A percentile compares a stretch with the other conserved stretches of the same genome.
Conservation (phyloP, 2,329 filamentous ascomycete genomes). For the Botrytis squamosa region DNA sequence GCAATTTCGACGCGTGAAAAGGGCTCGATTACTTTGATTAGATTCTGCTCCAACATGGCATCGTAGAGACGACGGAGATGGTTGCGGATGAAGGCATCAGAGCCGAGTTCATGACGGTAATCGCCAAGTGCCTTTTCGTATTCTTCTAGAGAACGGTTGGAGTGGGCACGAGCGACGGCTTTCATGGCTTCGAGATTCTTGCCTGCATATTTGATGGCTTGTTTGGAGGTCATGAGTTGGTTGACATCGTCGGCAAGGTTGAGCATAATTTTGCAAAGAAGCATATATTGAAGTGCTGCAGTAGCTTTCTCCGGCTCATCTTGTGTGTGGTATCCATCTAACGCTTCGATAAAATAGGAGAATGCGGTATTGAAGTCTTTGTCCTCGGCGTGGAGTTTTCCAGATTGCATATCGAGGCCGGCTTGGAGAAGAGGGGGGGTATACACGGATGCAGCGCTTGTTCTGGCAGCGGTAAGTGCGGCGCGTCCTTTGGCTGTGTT, state of each 20-base stretch:
- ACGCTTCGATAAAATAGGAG: constrained; percentile 98
- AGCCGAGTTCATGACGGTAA: constrained; percentile 90
- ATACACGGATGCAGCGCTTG: constrained; percentile 94
- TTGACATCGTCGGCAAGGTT: constrained; percentile 96
- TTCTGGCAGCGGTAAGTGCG: constrained; percentile 89
- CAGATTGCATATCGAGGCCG: constrained; percentile 97
- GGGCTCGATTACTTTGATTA: constrained; percentile 99
- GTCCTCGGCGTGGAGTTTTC: constrained; percentile 97
- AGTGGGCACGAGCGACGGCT: constrained; percentile 91
- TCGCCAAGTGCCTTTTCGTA: constrained; percentile 90
- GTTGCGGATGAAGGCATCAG: constrained; percentile 94
- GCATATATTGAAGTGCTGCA: constrained; percentile 98
- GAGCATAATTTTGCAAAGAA: constrained; percentile 99
- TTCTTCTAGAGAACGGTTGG: constrained; percentile 92
- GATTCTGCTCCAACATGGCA: constrained; percentile 98
- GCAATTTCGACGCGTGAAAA: constrained; percentile 96
- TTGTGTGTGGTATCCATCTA: constrained; percentile 93
- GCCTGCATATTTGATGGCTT: constrained; percentile 92
- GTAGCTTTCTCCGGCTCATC: constrained; percentile 88
- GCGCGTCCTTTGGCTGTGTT: constrained; percentile 96
- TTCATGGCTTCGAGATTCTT: constrained; percentile 99
- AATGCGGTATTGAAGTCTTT: constrained; percentile 98
- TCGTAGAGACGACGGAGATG: constrained; percentile 95
- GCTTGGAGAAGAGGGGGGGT: constrained; percentile 93
- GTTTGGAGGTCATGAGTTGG: constrained; percentile 90